A percentile compares a stretch with the other conserved stretches of the same genome.
Conservation (phyloP, 1,139 yeast genomes). For the Blastobotrys ciferrii region DNA sequence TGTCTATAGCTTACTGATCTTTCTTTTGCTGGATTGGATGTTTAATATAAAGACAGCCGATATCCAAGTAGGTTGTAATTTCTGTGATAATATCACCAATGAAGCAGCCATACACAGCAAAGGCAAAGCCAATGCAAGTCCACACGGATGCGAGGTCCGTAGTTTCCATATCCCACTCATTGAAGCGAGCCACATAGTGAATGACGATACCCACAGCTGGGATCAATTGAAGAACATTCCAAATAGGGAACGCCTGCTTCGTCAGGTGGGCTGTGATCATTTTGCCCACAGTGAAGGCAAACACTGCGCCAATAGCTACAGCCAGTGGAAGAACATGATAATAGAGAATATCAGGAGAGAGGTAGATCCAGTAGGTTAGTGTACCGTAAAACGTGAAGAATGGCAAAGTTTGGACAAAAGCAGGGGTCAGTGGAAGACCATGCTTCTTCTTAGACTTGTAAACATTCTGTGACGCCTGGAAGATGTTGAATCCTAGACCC, state of each 20-base stretch:
- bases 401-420: slow-evolving; percentile 67
- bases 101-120: slow-evolving; percentile 78
- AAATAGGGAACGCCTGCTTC: slow-evolving; percentile 67
- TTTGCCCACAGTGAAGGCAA: slow-evolving; percentile 86
- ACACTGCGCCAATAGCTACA: slow-evolving; percentile 66
- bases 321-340: slow-evolving; percentile 57
- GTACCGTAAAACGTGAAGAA: slow-evolving; percentile 63
- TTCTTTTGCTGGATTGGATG: slow-evolving; percentile 58
- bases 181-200: slow-evolving; percentile 34
- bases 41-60: slow-evolving; percentile 80
- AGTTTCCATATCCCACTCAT: slow-evolving; percentile 31
- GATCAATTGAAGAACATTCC: slow-evolving; percentile 66
- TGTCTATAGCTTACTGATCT: slow-evolving; percentile 5
- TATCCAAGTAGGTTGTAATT: slow-evolving; percentile 78
- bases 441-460: slow-evolving; percentile 46
- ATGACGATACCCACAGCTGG: slow-evolving; percentile 58
- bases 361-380: slow-evolving; percentile 47
- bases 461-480: slow-evolving; percentile 73
- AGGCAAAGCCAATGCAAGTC: slow-evolving; percentile 70
- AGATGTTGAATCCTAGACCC: slow-evolving; percentile 66
- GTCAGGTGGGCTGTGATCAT: slow-evolving; percentile 88
- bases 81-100: slow-evolving; percentile 79
- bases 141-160: slow-evolving; percentile 44
- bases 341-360: slow-evolving; percentile 48
- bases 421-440: slow-evolving; percentile 38